These are phyloP conservation scores for Salvia splendens DNA, from an alignment of 257 asterid species.

Conservation along the genomic window DNA sequence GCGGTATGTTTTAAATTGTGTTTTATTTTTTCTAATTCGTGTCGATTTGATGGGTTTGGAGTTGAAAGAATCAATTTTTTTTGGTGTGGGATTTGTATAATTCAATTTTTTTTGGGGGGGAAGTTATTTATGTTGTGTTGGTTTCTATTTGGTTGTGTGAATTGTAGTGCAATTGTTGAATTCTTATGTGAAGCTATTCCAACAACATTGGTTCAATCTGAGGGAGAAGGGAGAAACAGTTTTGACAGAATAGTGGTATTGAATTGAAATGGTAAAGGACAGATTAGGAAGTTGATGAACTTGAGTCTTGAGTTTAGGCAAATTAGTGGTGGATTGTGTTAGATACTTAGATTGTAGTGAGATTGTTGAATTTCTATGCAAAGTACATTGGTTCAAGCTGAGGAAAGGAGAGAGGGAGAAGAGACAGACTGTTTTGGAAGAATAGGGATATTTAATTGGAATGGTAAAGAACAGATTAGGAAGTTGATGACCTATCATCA, in stretches of 20 bases:
- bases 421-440: not conserved
- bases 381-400: not conserved
- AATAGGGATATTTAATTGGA: not conserved
- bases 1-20: constrained; percentile 43
- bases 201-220: not conserved
- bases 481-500: not conserved
- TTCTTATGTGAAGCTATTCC: not conserved
- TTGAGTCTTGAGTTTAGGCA: too few species aligned
- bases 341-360: too few species aligned
- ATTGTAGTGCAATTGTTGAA: not conserved
- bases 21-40: not conserved
- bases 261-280: too few species aligned
- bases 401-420: not conserved
- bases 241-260: too few species aligned
- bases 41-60: not conserved
- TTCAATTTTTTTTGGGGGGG: not conserved
- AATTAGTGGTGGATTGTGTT: too few species aligned
- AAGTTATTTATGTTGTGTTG: not conserved
- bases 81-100: not conserved
- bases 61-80: not conserved
- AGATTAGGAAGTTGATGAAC: too few species aligned
- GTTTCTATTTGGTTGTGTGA: not conserved
- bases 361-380: not conserved
- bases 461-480: not conserved
- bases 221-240: too few species aligned